Percentiles rank a stretch among this genome's conserved stretches.
These are phyloP conservation scores for Dalbergia oliveri DNA, from an alignment of 306 rosid species.

Conservation along the genomic window DNA sequence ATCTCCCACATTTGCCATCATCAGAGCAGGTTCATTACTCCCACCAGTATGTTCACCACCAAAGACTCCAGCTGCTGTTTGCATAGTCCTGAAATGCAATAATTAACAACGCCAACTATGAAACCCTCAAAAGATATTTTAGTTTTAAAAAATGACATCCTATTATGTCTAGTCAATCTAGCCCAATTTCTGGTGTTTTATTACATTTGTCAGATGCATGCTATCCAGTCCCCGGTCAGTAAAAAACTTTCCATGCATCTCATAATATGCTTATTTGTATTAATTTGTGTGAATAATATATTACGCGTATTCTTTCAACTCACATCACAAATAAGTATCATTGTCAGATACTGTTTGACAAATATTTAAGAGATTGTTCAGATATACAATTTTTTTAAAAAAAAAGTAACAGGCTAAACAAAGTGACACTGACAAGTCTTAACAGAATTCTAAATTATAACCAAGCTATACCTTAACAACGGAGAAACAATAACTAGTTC, in stretches of 20 bases:
- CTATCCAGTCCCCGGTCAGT: slow-evolving; percentile 1
- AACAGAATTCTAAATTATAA: slow-evolving; percentile 23
- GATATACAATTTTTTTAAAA: slow-evolving; percentile 16
- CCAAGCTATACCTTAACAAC: slow-evolving; percentile 69
- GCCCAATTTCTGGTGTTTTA: slow-evolving; percentile 27
- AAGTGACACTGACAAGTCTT: slow-evolving; percentile 15
- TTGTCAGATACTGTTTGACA: not conserved
- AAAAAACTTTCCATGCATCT: not conserved
- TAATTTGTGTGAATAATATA: not conserved
- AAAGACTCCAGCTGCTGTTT: slow-evolving; percentile 93
- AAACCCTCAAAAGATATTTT: not conserved
- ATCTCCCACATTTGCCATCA: slow-evolving; percentile 71
- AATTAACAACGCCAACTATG: slow-evolving; percentile 36
- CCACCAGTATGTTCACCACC: slow-evolving; percentile 73
- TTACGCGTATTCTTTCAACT: slow-evolving; percentile 10
- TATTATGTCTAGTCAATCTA: slow-evolving; percentile 10
- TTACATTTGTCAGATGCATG: slow-evolving; percentile 8
- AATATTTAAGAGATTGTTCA: not conserved
- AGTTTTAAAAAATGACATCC: slow-evolving; percentile 1
- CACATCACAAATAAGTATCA: not conserved
- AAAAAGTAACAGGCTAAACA: slow-evolving; percentile 9
- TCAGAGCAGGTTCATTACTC: slow-evolving; percentile 68
- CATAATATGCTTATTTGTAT: not conserved
- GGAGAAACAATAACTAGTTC: slow-evolving; percentile 85
- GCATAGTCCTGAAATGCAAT: slow-evolving; percentile 78